Conservation (phyloP, 179 eudicot species). For the Beta lomatogona region DNA sequence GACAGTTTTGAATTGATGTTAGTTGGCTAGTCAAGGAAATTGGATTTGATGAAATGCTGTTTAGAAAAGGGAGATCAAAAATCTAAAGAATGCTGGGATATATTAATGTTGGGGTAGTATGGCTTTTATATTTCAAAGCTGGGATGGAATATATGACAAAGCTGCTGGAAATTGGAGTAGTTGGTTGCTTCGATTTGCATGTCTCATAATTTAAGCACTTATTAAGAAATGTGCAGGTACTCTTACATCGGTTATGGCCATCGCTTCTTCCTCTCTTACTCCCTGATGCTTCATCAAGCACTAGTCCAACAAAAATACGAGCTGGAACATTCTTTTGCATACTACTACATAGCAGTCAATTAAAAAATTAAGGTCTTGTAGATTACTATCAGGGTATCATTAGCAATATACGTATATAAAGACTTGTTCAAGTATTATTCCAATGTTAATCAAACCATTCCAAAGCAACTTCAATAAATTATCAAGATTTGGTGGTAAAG, state of each 20-base stretch:
- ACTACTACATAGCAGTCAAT: too few relatives aligned
- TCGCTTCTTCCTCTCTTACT: conserved; percentile 59
- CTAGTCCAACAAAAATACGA: conserved; percentile 60
- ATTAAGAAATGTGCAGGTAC: background rate
- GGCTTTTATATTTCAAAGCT: background rate
- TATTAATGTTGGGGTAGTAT: background rate
- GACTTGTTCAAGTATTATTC: too few relatives aligned
- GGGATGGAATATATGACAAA: background rate
- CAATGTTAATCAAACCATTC: too few relatives aligned
- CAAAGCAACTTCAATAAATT: too few relatives aligned
- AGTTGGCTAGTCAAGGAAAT: background rate
- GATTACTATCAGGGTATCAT: too few relatives aligned
- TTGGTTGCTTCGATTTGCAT: conserved; percentile 30
- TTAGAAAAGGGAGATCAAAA: too few relatives aligned
- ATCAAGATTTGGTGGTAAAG: too few relatives aligned
- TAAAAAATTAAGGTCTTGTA: too few relatives aligned
- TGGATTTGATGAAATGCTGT: background rate
- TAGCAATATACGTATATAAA: too few relatives aligned
- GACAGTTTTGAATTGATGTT: too few relatives aligned
- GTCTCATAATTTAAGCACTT: conserved; percentile 10
- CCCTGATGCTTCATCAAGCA: conserved; percentile 79
- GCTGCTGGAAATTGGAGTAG: conserved; percentile 16
- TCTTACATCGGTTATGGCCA: conserved; percentile 78
- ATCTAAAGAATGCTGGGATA: background rate
- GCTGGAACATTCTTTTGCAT: conserved; percentile 39